Conservation (phyloP, 495 filamentous ascomycete species). For the Daldinia loculata region DNA sequence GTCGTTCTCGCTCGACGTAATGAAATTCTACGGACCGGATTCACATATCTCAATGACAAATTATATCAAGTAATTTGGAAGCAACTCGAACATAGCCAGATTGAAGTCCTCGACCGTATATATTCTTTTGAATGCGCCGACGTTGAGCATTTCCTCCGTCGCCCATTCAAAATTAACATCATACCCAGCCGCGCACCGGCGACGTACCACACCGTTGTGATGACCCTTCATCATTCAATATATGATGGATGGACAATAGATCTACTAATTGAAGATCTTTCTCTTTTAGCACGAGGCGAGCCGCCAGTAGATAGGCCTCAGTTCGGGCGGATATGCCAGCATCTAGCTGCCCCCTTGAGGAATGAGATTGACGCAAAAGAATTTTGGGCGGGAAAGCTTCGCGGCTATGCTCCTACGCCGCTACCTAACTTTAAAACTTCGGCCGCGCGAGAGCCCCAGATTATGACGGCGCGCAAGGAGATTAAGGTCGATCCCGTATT, state of each 20-base stretch:
- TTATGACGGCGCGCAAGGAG: slow-evolving; percentile 20
- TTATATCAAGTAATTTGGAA: slow-evolving; percentile 73
- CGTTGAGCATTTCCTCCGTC: slow-evolving; percentile 56
- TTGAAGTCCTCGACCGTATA: slow-evolving; percentile 50
- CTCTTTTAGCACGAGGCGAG: slow-evolving; percentile 48
- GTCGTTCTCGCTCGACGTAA: slow-evolving; percentile 60
- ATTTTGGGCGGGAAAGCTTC: slow-evolving; percentile 66
- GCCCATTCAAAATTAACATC: slow-evolving; percentile 67
- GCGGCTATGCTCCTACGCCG: slow-evolving; percentile 49
- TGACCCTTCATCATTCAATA: slow-evolving; percentile 72
- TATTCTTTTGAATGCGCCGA: slow-evolving; percentile 16
- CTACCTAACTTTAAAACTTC: slow-evolving; percentile 54
- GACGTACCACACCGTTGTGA: slow-evolving; percentile 30
- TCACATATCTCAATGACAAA: slow-evolving; percentile 59
- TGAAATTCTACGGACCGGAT: slow-evolving; percentile 75
- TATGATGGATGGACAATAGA: slow-evolving; percentile 91
- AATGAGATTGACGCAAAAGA: slow-evolving; percentile 45
- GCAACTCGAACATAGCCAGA: slow-evolving; percentile 49
- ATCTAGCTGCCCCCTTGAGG: slow-evolving; percentile 8
- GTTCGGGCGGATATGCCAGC: slow-evolving; percentile 56
- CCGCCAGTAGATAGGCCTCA: slow-evolving; percentile 54
- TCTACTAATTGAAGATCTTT: slow-evolving; percentile 70
- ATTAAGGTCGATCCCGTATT: slow-evolving; percentile 39
- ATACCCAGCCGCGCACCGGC: background rate
- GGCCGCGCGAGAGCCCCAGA: slow-evolving; percentile 8